A percentile compares a stretch with the other conserved stretches of the same genome.
These are phyloP conservation scores for Fraxinus quadrangulata DNA, from an alignment of 257 asterid species.

Conservation along the genomic window DNA sequence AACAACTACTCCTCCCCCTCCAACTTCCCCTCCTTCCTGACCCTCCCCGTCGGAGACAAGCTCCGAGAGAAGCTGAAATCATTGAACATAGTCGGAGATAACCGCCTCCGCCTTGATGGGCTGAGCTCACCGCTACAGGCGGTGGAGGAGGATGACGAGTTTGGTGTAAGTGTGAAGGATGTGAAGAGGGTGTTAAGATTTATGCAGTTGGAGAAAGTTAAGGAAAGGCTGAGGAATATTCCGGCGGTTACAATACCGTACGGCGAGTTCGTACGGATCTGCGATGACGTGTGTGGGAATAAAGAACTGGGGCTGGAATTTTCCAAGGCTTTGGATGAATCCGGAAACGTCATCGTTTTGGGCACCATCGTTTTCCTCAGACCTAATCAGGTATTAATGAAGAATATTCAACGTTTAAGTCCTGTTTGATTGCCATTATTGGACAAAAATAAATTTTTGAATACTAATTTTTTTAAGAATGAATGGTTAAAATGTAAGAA, in stretches of 20 bases:
- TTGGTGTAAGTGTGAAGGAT: constrained; percentile 41
- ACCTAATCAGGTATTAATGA: neutral
- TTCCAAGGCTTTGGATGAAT: constrained; percentile 58
- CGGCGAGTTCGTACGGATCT: constrained; percentile 50
- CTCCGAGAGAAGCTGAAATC: constrained; percentile 59
- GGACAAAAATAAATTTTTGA: no score
- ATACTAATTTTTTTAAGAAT: no score
- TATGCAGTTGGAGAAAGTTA: constrained; percentile 54
- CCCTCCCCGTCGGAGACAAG: constrained; percentile 59
- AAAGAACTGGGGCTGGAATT: constrained; percentile 55
- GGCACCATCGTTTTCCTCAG: neutral
- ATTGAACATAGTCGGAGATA: constrained; percentile 37
- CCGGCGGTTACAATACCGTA: constrained; percentile 59
- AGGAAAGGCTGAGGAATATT: constrained; percentile 41
- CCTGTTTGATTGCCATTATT: no score
- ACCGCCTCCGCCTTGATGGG: constrained; percentile 37
- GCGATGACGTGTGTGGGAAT: constrained; percentile 48
- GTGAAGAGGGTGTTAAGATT: constrained; percentile 55
- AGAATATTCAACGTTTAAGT: no score
- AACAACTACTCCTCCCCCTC: constrained; percentile 45
- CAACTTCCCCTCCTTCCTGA: constrained; percentile 48
- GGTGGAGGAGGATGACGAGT: constrained; percentile 17
- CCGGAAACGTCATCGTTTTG: neutral
- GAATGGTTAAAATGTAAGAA: no score
- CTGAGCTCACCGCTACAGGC: constrained; percentile 29